These are phyloP conservation scores for Podila horticola DNA, from an alignment of 192 early-diverging fungal genomes.

Conservation along the genomic window DNA sequence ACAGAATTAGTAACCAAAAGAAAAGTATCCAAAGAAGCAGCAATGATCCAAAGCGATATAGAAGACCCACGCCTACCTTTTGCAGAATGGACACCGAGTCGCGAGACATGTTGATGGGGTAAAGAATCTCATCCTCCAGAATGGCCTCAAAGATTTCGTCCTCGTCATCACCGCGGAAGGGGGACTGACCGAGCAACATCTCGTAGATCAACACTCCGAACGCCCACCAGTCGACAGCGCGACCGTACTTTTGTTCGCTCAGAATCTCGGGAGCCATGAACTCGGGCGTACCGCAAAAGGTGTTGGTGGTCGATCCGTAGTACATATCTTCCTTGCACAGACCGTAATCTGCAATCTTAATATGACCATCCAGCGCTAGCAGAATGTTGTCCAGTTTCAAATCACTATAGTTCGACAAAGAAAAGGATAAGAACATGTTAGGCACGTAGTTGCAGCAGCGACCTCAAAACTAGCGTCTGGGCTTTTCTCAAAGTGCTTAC, in stretches of 20 bases:
- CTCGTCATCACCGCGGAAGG: constrained; percentile 96
- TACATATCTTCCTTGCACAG: constrained; percentile 98
- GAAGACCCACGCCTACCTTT: constrained; percentile 59
- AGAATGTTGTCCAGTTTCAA: constrained; percentile 98
- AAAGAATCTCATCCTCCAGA: constrained; percentile 94
- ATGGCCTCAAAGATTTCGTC: constrained; percentile 99
- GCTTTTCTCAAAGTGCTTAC: constrained; percentile 47
- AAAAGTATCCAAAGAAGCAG: constrained; percentile 11
- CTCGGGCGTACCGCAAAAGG: constrained; percentile 98
- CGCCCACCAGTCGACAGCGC: constrained; percentile 99
- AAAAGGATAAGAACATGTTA: constrained; percentile 10
- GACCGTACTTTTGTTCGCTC: constrained; percentile 92
- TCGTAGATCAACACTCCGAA: constrained; percentile 89
- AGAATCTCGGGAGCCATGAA: constrained; percentile 99
- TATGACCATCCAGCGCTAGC: constrained; percentile 90
- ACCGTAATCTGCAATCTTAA: constrained; percentile 99
- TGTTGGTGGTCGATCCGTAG: constrained; percentile 87
- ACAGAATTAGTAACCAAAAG: neutral
- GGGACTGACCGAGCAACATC: constrained; percentile 93
- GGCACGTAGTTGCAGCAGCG: neutral
- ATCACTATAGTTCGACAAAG: constrained; percentile 64
- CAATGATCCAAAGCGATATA: neutral
- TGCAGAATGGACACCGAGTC: constrained; percentile 94
- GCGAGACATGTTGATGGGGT: constrained; percentile 92
- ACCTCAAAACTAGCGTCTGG: neutral